These are phyloP conservation scores for Chalciporus piperatus DNA, from an alignment of 768 basidiomycete genomes.

Conservation along the genomic window DNA sequence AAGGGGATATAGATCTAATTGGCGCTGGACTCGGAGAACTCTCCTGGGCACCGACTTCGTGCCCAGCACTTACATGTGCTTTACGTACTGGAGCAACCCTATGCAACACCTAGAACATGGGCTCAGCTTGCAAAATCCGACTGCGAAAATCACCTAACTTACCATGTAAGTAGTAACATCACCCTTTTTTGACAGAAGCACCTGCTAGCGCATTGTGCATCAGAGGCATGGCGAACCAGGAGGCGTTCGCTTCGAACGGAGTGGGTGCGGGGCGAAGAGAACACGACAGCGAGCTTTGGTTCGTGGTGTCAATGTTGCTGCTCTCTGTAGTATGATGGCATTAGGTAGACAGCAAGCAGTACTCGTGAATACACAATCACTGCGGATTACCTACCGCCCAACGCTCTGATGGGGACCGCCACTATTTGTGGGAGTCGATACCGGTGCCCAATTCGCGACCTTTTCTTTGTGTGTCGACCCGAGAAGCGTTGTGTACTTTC, in stretches of 20 bases:
- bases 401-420: not conserved
- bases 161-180: conserved; percentile 14
- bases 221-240: conserved; percentile 35
- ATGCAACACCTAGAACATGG: conserved; percentile 18
- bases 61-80: conserved; percentile 28
- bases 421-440: not conserved
- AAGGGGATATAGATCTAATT: not conserved
- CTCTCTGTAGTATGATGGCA: not conserved
- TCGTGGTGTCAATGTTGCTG: not conserved
- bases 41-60: conserved; percentile 19
- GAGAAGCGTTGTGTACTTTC: not conserved
- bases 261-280: not conserved
- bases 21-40: too few species aligned
- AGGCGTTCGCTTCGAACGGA: conserved; percentile 14
- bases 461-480: not conserved
- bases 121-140: not conserved
- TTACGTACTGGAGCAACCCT: conserved; percentile 29
- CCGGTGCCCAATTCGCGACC: not conserved
- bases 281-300: conserved; percentile 28
- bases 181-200: conserved; percentile 21
- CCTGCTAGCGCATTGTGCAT: conserved; percentile 3
- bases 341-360: conserved; percentile 1
- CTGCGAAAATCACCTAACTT: not conserved
- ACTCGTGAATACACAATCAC: not conserved
- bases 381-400: not conserved